Evolutionary conservation across 2,329 filamentous ascomycete genomes (phyloP), one percentile per base, ranked within the genome.

Genomic region (Zelopaecilomyces penicillatus): DNA sequence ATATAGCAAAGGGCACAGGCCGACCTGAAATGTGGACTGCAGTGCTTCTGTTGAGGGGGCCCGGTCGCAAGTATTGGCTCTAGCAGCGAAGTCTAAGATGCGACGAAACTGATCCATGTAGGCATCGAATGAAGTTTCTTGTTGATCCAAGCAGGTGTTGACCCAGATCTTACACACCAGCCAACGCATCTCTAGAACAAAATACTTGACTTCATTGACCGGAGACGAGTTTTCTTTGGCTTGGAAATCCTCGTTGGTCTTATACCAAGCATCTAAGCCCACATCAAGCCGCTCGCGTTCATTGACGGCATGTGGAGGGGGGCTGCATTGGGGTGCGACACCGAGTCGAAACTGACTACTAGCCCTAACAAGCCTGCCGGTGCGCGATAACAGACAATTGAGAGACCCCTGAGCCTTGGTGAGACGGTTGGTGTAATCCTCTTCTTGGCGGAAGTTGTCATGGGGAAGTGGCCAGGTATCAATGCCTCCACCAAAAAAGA

Each of bases 21-120:
- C 67, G 52, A 65, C 63, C 45, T 67, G 64, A n/a, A 70, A 69
- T 27, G 56, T 63, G 50, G 70, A 71, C 32, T 56, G 62, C 8
- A 57, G 33, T 1, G 43, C 41, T 2, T 7, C 31, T 5, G 5
- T 34, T 4, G 39, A 26, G 2, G 30, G 35, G 1, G 8, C 8
- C 5, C 39, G 19, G 19, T 41, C 4, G 32, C 38, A 5, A 28
- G 35, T 29, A 2, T 53, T 50, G 10, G 59, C 51, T 4, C 43
- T 41, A 0, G 48, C 42, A 0, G 60, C 62, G 11, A 57, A 50
- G 0, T 54, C 46, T 2, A 68, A 51, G 8, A 69, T 60, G 0
- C 49, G 47, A 5, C 51, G 47, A 12, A 68, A 68, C 2, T 52
- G 50, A 1, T 55, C 45, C 10, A 61, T 41, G 31, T 57, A 49